Conservation (phyloP, 2,329 filamentous ascomycete genomes). For the Rhynchosporium agropyri region DNA sequence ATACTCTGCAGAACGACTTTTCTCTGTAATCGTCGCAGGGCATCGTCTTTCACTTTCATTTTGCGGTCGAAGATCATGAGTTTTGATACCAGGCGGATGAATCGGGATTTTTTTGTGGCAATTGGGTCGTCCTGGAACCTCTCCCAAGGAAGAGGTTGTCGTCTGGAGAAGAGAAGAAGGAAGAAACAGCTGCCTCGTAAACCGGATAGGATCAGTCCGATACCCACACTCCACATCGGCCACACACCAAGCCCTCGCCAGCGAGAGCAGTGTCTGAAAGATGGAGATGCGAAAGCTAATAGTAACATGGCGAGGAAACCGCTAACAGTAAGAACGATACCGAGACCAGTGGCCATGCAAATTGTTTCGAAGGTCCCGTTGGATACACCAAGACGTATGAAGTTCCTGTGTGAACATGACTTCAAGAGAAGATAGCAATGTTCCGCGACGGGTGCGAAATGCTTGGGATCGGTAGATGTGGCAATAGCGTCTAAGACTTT, state of each 20-base stretch:
- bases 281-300: slow-evolving; percentile 45
- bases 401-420: slow-evolving; percentile 53
- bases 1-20: slow-evolving; percentile 56
- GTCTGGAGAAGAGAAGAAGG: slow-evolving; percentile 49
- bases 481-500: slow-evolving; percentile 45
- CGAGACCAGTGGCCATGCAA: slow-evolving; percentile 50
- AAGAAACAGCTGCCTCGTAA: slow-evolving; percentile 53
- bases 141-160: slow-evolving; percentile 53
- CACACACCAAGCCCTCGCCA: slow-evolving; percentile 49
- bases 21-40: slow-evolving; percentile 48
- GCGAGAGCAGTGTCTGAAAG: slow-evolving; percentile 45
- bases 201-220: slow-evolving; percentile 49
- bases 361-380: slow-evolving; percentile 55
- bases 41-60: slow-evolving; percentile 49
- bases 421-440: slow-evolving; percentile 51
- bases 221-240: slow-evolving; percentile 51
- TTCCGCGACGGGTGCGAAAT: slow-evolving; percentile 49
- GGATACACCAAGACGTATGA: slow-evolving; percentile 56
- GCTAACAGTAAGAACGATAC: slow-evolving; percentile 46
- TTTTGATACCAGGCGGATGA: slow-evolving; percentile 43
- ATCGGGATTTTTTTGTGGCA: slow-evolving; percentile 20
- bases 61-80: slow-evolving; percentile 54
- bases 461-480: slow-evolving; percentile 43
- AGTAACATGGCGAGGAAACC: slow-evolving; percentile 48
- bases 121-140: slow-evolving; percentile 46